These are phyloP conservation scores for Raffaelea arxii DNA, from an alignment of 2,329 filamentous ascomycete genomes.

Conservation along the genomic window DNA sequence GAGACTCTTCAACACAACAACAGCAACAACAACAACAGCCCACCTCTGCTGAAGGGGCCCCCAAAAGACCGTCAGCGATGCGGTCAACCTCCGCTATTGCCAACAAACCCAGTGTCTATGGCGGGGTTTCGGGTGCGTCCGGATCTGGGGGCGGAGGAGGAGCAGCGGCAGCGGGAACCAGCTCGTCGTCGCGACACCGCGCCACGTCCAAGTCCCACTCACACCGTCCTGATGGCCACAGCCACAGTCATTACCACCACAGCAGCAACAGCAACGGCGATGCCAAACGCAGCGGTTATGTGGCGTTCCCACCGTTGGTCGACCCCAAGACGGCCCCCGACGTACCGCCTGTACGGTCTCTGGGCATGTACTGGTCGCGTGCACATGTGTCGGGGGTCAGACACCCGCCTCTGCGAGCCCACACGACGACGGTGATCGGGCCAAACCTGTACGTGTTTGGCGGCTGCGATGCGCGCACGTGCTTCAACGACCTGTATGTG, in stretches of 20 bases:
- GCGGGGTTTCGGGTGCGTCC: slow-evolving; percentile 1
- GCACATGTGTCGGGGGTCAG: slow-evolving; percentile 53
- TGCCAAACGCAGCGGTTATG: slow-evolving; percentile 28
- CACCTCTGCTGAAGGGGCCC: too few species aligned
- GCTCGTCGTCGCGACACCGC: too few species aligned
- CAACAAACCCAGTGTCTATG: slow-evolving; percentile 18
- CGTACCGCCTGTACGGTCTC: slow-evolving; percentile 53
- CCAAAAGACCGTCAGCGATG: slow-evolving; percentile 30
- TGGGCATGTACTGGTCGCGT: slow-evolving; percentile 64
- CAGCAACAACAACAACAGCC: slow-evolving; percentile 21
- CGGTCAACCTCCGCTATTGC: slow-evolving; percentile 46
- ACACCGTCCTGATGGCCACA: not conserved
- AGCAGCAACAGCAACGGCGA: slow-evolving; percentile 14
- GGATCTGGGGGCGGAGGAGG: not conserved
- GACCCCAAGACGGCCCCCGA: slow-evolving; percentile 47
- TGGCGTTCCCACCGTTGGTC: slow-evolving; percentile 46
- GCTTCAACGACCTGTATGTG: slow-evolving; percentile 62
- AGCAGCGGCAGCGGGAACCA: not conserved
- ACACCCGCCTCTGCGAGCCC: slow-evolving; percentile 53
- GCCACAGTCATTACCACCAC: not conserved
- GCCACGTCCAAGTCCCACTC: too few species aligned
- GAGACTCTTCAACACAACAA: slow-evolving; percentile 12
- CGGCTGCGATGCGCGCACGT: slow-evolving; percentile 55
- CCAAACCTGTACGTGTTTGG: slow-evolving; percentile 61
- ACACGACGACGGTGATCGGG: slow-evolving; percentile 56